Conservation (phyloP, 176 grass and related monocot genomes). For the Panicum miliaceum region DNA sequence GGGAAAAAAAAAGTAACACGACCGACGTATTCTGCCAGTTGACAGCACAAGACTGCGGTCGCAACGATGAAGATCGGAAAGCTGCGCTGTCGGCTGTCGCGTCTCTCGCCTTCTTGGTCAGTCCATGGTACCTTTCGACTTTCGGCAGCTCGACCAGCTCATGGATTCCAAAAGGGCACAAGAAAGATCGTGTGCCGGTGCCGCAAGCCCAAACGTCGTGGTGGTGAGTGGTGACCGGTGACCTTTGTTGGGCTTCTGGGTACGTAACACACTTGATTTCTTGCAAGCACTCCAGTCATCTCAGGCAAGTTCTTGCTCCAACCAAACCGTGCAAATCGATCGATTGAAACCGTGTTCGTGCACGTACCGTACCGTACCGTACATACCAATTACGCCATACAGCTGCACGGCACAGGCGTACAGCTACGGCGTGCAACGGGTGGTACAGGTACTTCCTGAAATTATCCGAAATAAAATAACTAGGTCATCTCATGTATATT, state of each 20-base stretch:
- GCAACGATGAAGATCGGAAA: too few species aligned
- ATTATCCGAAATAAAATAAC: background rate
- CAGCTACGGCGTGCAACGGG: background rate
- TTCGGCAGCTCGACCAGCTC: constrained; percentile 33
- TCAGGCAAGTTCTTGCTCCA: background rate
- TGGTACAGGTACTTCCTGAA: background rate
- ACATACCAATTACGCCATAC: background rate
- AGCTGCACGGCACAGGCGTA: background rate
- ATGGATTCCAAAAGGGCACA: background rate
- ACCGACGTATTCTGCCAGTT: too few species aligned
- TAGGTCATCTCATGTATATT: background rate
- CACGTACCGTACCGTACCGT: background rate
- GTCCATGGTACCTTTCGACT: constrained; percentile 9
- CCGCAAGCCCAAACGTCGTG: constrained; percentile 1
- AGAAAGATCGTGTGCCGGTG: background rate
- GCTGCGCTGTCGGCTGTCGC: too few species aligned
- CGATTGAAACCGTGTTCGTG: background rate
- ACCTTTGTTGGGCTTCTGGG: background rate
- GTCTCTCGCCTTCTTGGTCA: too few species aligned
- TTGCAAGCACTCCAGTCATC: background rate
- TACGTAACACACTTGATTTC: background rate
- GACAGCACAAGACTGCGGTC: too few species aligned
- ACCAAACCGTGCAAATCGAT: background rate
- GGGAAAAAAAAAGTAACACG: too few species aligned
- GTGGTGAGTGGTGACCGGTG: background rate